These are phyloP conservation scores for Persicaria maculosa DNA, from an alignment of 148 eudicot species.

Conservation along the genomic window DNA sequence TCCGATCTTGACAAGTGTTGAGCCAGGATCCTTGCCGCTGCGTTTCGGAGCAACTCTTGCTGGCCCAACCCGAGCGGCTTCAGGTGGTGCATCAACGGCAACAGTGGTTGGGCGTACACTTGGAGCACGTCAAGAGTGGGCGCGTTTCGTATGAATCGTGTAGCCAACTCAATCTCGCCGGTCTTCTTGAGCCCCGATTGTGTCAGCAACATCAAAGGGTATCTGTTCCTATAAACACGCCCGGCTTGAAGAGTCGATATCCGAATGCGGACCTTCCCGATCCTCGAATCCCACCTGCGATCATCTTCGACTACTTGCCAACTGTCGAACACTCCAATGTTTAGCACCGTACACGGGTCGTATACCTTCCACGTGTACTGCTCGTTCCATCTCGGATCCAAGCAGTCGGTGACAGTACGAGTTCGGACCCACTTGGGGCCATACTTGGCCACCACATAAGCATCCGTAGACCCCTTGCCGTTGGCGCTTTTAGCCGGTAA, in stretches of 20 bases:
- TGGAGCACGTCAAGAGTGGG: conserved; percentile 66
- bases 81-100: conserved; percentile 81
- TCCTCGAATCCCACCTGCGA: conserved; percentile 55
- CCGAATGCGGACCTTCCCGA: conserved; percentile 80
- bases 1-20: conserved; percentile 64
- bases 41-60: conserved; percentile 56
- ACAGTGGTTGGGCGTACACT: conserved; percentile 65
- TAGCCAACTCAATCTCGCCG: conserved; percentile 81
- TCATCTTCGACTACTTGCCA: conserved; percentile 31
- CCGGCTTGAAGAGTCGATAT: conserved; percentile 67
- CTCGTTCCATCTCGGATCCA: conserved; percentile 96
- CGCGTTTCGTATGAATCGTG: conserved; percentile 53
- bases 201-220: conserved; percentile 58
- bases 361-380: conserved; percentile 92
- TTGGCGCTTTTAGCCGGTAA: conserved; percentile 59
- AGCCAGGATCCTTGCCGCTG: conserved; percentile 50
- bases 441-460: conserved; percentile 83
- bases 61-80: conserved; percentile 73
- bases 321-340: conserved; percentile 74
- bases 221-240: conserved; percentile 50
- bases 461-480: conserved; percentile 73
- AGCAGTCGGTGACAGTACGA: conserved; percentile 52
- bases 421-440: conserved; percentile 93
- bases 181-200: conserved; percentile 67
- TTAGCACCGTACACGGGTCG: conserved; percentile 81